Conservation (phyloP, 2,329 filamentous ascomycete species). For the Onygenales sp. region DNA sequence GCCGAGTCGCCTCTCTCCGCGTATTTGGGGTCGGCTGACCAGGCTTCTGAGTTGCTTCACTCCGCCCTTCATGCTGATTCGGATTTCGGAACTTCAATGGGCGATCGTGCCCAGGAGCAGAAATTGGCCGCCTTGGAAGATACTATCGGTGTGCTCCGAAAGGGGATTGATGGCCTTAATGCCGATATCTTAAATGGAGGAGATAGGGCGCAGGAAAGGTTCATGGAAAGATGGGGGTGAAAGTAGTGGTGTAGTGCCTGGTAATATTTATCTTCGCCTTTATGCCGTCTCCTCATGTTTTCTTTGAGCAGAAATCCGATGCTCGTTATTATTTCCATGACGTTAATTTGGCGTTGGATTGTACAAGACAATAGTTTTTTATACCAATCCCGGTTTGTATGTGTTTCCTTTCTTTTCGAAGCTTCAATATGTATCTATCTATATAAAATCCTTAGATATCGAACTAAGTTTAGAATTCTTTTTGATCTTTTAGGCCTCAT, state of each 20-base stretch:
- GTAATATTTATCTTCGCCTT: no score
- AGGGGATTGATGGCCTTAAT: constrained; percentile 24
- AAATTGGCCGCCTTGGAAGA: constrained; percentile 21
- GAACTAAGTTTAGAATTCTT: neutral
- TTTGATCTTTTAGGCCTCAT: neutral
- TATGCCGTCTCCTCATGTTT: no score
- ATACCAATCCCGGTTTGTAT: no score
- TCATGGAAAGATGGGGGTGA: constrained; percentile 24
- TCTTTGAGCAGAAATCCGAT: no score
- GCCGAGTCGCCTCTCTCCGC: constrained; percentile 22
- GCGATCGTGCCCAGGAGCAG: constrained; percentile 18
- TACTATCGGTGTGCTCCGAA: constrained; percentile 22
- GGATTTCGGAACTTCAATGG: constrained; percentile 19
- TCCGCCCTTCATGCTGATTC: constrained; percentile 23
- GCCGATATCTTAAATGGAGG: constrained; percentile 23
- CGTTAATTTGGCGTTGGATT: no score
- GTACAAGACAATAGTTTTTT: no score
- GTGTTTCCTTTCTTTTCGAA: no score
- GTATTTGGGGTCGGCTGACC: constrained; percentile 22
- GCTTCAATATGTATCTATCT: no score
- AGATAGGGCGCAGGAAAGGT: constrained; percentile 20
- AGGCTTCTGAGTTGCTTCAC: constrained; percentile 22
- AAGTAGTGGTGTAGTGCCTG: neutral
- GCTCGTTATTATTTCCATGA: no score
- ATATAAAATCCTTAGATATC: no score